Base-by-base conservation (phyloP, 805 yeast species). In the Isabelozyma rhagii region DNA sequence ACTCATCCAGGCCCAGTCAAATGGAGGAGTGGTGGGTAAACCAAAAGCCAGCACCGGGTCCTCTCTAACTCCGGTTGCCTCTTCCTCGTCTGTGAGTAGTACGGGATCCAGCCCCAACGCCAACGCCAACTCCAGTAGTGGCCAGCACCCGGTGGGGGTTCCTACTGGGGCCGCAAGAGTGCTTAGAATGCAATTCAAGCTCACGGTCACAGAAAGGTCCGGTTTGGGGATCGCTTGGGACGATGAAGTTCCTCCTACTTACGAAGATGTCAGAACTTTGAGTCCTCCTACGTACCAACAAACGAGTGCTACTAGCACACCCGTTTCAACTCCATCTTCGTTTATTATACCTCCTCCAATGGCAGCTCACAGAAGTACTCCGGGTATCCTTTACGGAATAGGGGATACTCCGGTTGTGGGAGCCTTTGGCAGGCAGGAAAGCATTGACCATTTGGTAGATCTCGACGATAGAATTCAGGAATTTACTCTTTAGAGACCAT, bases 211-310 rank as follows among this genome's bases (percentile, higher is more conserved):
- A 2, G 98, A 92, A 63, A 77, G 98, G 51, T 86, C 96, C 0
- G 99, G 99, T 0, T 75, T 94, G 41, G 99, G 99, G 4, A 89
- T 94, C 29, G 87, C 97, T 0, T 94, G 99, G 98, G 97, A 93
- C 67, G 97, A 93, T 63, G 99, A 94, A 67, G 98, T 96, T 14
- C 99, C 99, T 2, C 99, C 99, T 1, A 87, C 91, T 17, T 94
- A 94, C 61, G 89, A 83, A 47, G 93, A 90, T 56, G 91, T 94
- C 17, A 75, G 83, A 28, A 83, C 96, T 0, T 74, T 89, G 41
- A 83, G 92, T 18, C 99, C 99, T 0, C 99, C 99, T 1, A 82
- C 83, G 2, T 93, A 94, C 54, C 57, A 57, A 36, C 68, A 63
- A 43, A 38, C 41, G 8, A 31, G 36, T 13, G 36, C 36, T 13